Base-by-base conservation (phyloP, 129 eudicot species). In the carrot (Daucus carota) region DNA sequence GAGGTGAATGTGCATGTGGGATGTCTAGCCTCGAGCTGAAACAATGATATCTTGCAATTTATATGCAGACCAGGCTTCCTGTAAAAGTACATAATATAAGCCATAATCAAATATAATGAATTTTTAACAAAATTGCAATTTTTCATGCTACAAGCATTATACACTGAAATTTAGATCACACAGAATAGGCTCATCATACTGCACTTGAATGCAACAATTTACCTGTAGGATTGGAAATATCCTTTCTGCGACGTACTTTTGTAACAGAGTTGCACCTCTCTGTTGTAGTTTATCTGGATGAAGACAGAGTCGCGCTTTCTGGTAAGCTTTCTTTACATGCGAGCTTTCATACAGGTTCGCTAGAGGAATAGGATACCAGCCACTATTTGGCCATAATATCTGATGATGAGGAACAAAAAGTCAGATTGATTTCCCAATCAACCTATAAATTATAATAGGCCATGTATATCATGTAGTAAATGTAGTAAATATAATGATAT, bases 51-150 rank as follows among this genome's bases (percentile, higher is more conserved):
- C 96, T 81, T 82, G 77, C 22, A 92, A 83, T 75, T 86, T 79
- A 74, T 84, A 91, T 70, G 85, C 82, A 78, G 92, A 90, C 97
- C 97, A 91, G 62, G 94, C 93, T 75, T 91, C 97, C 97, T 91
- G 74, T 29, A 44, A 14, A 73, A 34, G 69, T 76, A 72, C 79
- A 80, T 26, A 26, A 11, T 14, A 75, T 17, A 38, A 74, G 31
- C 57, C 18, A 50, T 12, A 3, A 57, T 9, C 0, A 57, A 2
- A 36, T 36, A 36, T 36, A 36, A 36, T 36, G 2, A 36, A 22
- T 22, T 10, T 7, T 20, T 18, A 7, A 43, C 22, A 15, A 68
- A 20, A 8, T 36, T 2, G 36, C 5, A 29, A 36, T 9, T 20
- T 20, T 36, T 2, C 24, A 17, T 17, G 2, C 22, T 70, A 20